Evolutionary conservation across 2,329 filamentous ascomycete genomes (phyloP).

Genomic region (Dendryphion nanum): DNA sequence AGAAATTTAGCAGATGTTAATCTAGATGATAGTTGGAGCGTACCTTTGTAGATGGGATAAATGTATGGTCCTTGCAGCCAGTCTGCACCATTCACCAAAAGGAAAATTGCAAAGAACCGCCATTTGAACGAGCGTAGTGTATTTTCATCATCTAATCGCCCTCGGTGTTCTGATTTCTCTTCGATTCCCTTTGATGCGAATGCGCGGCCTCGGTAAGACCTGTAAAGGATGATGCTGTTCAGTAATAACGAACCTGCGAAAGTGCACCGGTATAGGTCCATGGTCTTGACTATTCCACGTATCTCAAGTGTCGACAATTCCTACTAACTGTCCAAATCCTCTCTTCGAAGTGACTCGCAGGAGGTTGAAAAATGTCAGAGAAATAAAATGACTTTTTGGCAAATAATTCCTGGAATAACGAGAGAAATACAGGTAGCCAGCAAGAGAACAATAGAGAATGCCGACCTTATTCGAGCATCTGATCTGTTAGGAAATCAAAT

Average conservation of each 20-base stretch:
- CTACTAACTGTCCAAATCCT: background rate
- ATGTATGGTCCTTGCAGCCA: slow-evolving; percentile 53
- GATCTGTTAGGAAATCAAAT: too few species aligned
- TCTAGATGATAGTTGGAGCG: slow-evolving; percentile 1
- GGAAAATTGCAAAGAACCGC: slow-evolving; percentile 46
- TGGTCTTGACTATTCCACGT: slow-evolving; percentile 15
- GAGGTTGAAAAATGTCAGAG: too few species aligned
- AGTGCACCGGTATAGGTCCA: slow-evolving; percentile 32
- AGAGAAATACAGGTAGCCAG: too few species aligned
- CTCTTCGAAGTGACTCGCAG: background rate
- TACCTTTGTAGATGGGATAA: slow-evolving; percentile 52
- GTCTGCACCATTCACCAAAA: slow-evolving; percentile 46
- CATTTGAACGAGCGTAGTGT: slow-evolving; percentile 39
- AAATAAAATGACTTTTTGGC: too few species aligned
- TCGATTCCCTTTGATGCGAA: background rate
- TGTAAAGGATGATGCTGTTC: slow-evolving; percentile 25
- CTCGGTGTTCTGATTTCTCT: slow-evolving; percentile 19
- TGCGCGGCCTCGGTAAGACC: slow-evolving; percentile 20
- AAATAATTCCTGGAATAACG: too few species aligned
- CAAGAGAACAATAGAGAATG: too few species aligned
- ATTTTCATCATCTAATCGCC: slow-evolving; percentile 21
- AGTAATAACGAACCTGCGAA: slow-evolving; percentile 26
- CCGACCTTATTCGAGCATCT: too few species aligned
- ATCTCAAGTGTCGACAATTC: background rate
- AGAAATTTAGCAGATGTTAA: background rate